phyloP scores from a whole-genome alignment of 1,284 basidiomycete genomes.

The Entoloma clypeatum region DNA sequence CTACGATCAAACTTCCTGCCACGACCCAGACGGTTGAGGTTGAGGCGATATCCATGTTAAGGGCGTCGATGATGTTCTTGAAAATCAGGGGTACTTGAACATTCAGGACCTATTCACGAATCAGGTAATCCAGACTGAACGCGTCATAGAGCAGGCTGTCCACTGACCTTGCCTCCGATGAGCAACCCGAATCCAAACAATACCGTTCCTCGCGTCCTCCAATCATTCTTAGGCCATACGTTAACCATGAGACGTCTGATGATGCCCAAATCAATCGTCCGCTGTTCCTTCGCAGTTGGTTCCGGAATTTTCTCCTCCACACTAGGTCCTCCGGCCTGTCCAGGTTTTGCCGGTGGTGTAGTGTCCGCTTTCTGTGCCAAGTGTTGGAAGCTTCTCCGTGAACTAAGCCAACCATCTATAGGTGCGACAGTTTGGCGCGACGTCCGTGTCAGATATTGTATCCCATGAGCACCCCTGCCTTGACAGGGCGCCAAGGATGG shows the following conservation, averaged over 20 bases:
- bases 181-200: constrained; percentile 80
- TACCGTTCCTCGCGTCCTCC: constrained; percentile 76
- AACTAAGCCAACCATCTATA: no score
- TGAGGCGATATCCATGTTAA: constrained; percentile 82
- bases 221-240: constrained; percentile 75
- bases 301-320: background rate
- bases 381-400: constrained; percentile 18
- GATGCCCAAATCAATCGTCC: constrained; percentile 66
- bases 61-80: constrained; percentile 85
- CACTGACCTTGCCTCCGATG: constrained; percentile 79
- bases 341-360: constrained; percentile 8
- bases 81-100: constrained; percentile 98
- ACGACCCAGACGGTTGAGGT: constrained; percentile 87
- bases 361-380: constrained; percentile 22
- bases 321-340: constrained; percentile 1
- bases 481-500: no score
- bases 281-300: constrained; percentile 43
- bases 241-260: constrained; percentile 60
- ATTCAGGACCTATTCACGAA: constrained; percentile 67
- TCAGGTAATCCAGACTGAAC: background rate
- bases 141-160: constrained; percentile 2
- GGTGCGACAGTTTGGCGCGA: no score
- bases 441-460: no score
- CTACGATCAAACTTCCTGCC: constrained; percentile 84
- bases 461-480: no score